A percentile compares a stretch with the other conserved stretches of the same genome.
phyloP scores from a whole-genome alignment of 2,329 filamentous ascomycete genomes.

The Pseudogymnoascus verrucosus region DNA sequence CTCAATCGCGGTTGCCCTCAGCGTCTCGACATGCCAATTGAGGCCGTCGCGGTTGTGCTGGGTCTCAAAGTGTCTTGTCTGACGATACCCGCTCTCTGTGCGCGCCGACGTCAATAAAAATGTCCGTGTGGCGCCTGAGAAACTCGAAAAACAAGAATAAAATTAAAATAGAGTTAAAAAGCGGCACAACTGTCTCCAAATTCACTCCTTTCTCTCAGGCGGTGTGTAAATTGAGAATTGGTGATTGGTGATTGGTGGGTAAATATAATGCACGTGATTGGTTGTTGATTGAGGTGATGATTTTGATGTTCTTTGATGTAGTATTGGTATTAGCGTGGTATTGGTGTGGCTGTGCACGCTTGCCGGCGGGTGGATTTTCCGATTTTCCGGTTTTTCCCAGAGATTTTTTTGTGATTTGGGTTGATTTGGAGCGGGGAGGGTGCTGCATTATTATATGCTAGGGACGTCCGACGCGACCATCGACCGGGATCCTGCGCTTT shows the following conservation, averaged over 20 bases:
- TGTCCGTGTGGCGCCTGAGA: not conserved
- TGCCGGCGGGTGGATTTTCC: not conserved
- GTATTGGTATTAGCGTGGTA: not conserved
- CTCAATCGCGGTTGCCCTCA: not conserved
- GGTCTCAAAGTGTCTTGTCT: not conserved
- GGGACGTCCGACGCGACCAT: not conserved
- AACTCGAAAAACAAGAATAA: not conserved
- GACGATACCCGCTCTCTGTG: not conserved
- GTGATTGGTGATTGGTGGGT: not conserved
- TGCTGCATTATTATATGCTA: constrained; percentile 8
- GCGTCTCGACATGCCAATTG: not conserved
- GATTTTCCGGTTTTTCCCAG: not conserved
- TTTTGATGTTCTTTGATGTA: too few species aligned
- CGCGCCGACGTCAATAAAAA: not conserved
- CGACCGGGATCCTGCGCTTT: not conserved
- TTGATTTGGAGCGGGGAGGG: not conserved
- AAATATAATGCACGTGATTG: not conserved
- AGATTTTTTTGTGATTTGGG: not conserved
- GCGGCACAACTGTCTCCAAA: not conserved
- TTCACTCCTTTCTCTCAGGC: not conserved
- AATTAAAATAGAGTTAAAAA: constrained; percentile 8
- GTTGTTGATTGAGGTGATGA: too few species aligned
- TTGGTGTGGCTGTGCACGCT: not conserved
- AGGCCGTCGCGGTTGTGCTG: not conserved
- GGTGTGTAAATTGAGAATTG: not conserved